Base-by-base conservation (phyloP, 164 flowering plant genomes). In the Nymphaea colorata region DNA sequence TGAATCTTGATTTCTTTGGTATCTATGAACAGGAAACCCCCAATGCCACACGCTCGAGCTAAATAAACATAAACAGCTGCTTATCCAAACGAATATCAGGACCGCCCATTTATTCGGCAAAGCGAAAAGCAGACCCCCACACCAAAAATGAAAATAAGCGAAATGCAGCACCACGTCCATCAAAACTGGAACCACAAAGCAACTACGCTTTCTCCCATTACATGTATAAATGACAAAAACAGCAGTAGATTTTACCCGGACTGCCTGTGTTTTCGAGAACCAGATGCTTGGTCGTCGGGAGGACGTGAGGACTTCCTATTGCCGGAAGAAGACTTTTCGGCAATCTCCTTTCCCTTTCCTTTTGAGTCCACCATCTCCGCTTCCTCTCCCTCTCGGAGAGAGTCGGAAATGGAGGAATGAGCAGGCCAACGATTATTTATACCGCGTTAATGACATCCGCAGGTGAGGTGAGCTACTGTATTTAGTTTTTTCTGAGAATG, bases 331-430 rank as follows among this genome's bases (percentile, higher is more conserved):
- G 60, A 62, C 12, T 77, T 65, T 12, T 5, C 55, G 55, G 55
- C 3, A 12, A 47, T 12, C 44, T 44, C 76, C 73, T 88, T 88
- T 16, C 85, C 82, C 70, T 86, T 85, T 11, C 69, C 66, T 18
- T 66, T 47, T 61, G 68, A 41, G 6, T 62, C 60, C 59, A 55
- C 36, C 36, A 25, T 25, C 36, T 25, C 36, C 36, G 36, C 36
- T 25, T 25, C 36, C 36, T 25, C 36, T 25, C 36, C 36, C 36
- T 25, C 36, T 25, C 36, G 36, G 36, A 1, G 36, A 25, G 36
- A 25, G 36, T 25, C 36, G 1, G 36, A 1, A 25, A 25, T 25
- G 36, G 1, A 25, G 36, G 36, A 25, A 25, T 1, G 36, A 25
- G 36, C 36, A 25, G 36, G 36, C 36, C 1, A 1, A 25, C 36